Evolutionary conservation across 192 early-diverging fungal species (phyloP).

Genomic region (Dissophora ornata): DNA sequence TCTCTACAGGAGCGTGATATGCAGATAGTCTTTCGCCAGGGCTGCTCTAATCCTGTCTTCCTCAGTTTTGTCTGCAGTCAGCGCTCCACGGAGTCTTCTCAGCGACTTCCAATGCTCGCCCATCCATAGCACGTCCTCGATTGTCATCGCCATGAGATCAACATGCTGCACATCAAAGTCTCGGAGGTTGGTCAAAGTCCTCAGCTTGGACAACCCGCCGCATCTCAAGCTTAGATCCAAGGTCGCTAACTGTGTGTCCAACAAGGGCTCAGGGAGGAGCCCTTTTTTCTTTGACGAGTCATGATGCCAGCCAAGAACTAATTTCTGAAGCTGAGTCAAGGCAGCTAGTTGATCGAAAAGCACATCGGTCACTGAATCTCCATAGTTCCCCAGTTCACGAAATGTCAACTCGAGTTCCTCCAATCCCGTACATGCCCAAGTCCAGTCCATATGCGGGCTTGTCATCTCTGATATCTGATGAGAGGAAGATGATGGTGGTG

Average conservation of each 20-base stretch:
- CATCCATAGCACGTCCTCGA: background rate
- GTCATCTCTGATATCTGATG: too few relatives aligned
- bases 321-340: background rate
- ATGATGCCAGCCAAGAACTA: background rate
- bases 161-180: background rate
- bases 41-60: too few relatives aligned
- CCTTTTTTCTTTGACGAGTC: background rate
- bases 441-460: background rate
- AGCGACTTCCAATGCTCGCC: background rate
- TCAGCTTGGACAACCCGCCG: background rate
- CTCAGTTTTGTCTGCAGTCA: background rate
- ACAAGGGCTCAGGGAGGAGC: background rate
- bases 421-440: background rate
- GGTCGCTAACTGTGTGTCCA: background rate
- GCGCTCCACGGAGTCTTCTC: background rate
- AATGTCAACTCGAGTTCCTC: background rate
- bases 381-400: background rate
- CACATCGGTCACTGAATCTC: background rate
- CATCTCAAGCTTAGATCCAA: background rate
- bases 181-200: background rate
- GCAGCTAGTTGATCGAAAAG: background rate
- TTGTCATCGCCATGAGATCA: background rate
- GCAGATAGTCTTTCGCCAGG: too few relatives aligned
- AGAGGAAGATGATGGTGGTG: too few relatives aligned
- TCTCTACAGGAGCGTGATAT: too few relatives aligned